Percentiles rank a stretch among this genome's conserved stretches.
Conservation (phyloP, 768 basidiomycete species). For the Termitomyces sp. region DNA sequence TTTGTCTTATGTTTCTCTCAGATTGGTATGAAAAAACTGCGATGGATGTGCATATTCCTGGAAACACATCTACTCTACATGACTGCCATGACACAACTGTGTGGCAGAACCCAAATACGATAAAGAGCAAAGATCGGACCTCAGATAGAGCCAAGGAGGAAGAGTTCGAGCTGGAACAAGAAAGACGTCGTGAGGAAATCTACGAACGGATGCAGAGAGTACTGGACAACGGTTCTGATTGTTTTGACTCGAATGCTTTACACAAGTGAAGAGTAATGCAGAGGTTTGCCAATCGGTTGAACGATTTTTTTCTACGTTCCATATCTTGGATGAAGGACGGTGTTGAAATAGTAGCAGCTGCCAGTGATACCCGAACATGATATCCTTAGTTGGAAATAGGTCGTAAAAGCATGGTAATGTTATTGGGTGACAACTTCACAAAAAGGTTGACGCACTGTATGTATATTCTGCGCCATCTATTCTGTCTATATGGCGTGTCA, state of each 20-base stretch:
- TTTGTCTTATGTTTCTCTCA: not conserved
- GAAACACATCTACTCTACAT: not conserved
- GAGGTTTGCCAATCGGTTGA: not conserved
- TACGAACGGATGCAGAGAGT: not conserved
- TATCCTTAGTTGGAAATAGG: too few relatives aligned
- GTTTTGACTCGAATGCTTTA: not conserved
- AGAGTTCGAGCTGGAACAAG: not conserved
- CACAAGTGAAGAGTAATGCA: not conserved
- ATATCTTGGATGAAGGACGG: not conserved
- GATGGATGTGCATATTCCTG: not conserved
- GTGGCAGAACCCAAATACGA: not conserved
- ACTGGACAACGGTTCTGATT: not conserved
- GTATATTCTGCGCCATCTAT: too few relatives aligned
- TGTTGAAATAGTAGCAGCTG: too few relatives aligned
- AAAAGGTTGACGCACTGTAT: too few relatives aligned
- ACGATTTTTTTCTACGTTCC: not conserved
- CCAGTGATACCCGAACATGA: not conserved
- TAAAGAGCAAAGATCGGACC: not conserved
- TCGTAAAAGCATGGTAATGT: too few relatives aligned
- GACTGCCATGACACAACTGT: not conserved
- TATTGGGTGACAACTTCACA: too few relatives aligned
- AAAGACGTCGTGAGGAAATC: not conserved
- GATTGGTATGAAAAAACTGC: slow-evolving; percentile 2
- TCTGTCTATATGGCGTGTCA: not conserved
- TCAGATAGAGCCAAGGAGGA: not conserved